Evolutionary conservation across 2,329 filamentous ascomycete genomes (phyloP), one percentile per base, ranked within the genome.

Genomic region (Elsinoe ampelina): DNA sequence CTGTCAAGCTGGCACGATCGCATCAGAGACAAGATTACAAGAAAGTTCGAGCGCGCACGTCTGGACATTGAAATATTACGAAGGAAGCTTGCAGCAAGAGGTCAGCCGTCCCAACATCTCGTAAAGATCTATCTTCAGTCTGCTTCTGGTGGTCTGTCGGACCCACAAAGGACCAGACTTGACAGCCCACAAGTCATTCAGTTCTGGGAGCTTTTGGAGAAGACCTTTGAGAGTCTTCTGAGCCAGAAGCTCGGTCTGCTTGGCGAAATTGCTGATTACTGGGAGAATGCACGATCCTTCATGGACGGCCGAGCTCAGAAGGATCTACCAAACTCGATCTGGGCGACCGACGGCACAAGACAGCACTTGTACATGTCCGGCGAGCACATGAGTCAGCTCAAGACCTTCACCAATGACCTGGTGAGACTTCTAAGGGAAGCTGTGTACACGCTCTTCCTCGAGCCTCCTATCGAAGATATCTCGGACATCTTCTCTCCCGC

Each of bases 51-150:
- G 61, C 83, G 90, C n/a, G 85, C 87, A 54, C 88, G 87, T 68
- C 83, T 95, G 15, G 92, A 98, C 70, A 90, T 97, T 62, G 93
- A 98, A 70, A 86, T 97, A 20, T 75, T 95, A 48, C 83, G 93
- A 52, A 82, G 95, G 58, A 83, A 88, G 59, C 78, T 98, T 34
- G 88, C 88, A 8, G 84, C 80, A 61, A 79, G 75, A 15, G 86
- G 90, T 36, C 86, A 86, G 63, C 89, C 89, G 1, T 81, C 80
- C 10, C 74, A 84, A 15, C 82, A 85, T 59, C 74, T 79, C 1
- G 79, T 91, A 34, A 89, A 89, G 39, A 80, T 83, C 0, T 87
- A 95, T 68, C 75, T 98, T 43, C 83, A 87, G 34, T 80, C 85
- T 1, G 80, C 93, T 1, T 75, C 83, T 5, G 80, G 83, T 55